Conservation (phyloP, 306 rosid genomes). For the Abrus precatorius region DNA sequence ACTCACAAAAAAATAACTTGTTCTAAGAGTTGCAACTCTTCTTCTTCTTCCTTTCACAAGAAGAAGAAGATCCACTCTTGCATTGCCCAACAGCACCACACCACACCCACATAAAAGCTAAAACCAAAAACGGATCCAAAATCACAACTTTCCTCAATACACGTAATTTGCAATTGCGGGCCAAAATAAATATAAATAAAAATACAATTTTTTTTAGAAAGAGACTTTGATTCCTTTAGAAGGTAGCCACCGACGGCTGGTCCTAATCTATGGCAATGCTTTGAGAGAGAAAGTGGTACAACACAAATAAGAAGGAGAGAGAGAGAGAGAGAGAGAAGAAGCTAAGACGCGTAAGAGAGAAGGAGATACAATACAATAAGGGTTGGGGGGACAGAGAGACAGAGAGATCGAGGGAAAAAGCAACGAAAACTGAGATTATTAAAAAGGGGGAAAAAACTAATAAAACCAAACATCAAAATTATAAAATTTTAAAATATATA, state of each 20-base stretch:
- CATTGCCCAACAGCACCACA: conserved; percentile 42
- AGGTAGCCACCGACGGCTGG: conserved; percentile 63
- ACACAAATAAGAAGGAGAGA: not conserved
- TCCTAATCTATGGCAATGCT: conserved; percentile 54
- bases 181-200: not conserved
- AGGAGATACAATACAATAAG: conserved; percentile 58
- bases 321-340: conserved; percentile 44
- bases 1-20: not conserved
- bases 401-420: conserved; percentile 51
- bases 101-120: conserved; percentile 44
- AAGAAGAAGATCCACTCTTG: conserved; percentile 57
- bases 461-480: not conserved
- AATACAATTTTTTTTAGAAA: not conserved
- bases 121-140: conserved; percentile 48
- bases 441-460: conserved; percentile 1
- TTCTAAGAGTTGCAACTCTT: conserved; percentile 8
- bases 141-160: conserved; percentile 10
- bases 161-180: conserved; percentile 32
- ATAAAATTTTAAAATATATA: not conserved
- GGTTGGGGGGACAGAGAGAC: conserved; percentile 29
- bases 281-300: conserved; percentile 45
- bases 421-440: conserved; percentile 41
- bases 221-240: conserved; percentile 51
- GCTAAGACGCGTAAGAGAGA: conserved; percentile 81
- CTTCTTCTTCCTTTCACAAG: conserved; percentile 1